Percentiles rank a stretch among this genome's conserved stretches.
These are phyloP conservation scores for Trichoderma hamatum DNA, from an alignment of 2,329 filamentous ascomycete genomes.

Conservation along the genomic window DNA sequence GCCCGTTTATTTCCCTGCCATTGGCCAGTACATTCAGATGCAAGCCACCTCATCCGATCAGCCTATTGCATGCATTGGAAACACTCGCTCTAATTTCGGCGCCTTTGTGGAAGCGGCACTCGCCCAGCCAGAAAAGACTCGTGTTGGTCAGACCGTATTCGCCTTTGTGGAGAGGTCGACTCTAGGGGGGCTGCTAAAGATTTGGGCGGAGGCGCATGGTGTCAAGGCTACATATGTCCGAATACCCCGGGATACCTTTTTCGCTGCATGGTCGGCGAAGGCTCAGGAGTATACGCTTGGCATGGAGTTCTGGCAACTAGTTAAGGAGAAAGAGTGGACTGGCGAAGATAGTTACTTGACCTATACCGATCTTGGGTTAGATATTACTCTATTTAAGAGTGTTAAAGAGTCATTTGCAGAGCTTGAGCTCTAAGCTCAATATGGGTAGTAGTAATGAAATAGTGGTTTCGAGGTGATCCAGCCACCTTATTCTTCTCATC, in stretches of 20 bases:
- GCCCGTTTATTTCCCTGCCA: background rate
- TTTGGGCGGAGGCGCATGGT: background rate
- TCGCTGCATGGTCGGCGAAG: background rate
- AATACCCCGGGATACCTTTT: background rate
- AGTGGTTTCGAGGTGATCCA: background rate
- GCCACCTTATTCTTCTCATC: background rate
- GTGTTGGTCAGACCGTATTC: slow-evolving; percentile 1
- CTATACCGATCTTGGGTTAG: background rate
- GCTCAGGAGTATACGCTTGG: background rate
- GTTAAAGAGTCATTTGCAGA: slow-evolving; percentile 1
- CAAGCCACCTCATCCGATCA: slow-evolving; percentile 7
- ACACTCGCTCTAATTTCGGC: slow-evolving; percentile 7
- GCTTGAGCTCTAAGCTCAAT: background rate
- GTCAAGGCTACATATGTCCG: slow-evolving; percentile 10
- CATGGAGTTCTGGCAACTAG: slow-evolving; percentile 2
- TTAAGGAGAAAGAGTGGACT: slow-evolving; percentile 2
- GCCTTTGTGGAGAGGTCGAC: slow-evolving; percentile 2
- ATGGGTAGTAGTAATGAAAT: background rate
- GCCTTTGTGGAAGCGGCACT: slow-evolving; percentile 1
- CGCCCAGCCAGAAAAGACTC: background rate
- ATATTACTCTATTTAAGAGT: background rate
- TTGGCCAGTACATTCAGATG: background rate
- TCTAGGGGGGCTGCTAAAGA: background rate
- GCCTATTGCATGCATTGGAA: slow-evolving; percentile 3
- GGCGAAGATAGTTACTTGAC: background rate